Evolutionary conservation across 495 filamentous ascomycete species (phyloP).

Genomic region (Bathelium albidoporum): DNA sequence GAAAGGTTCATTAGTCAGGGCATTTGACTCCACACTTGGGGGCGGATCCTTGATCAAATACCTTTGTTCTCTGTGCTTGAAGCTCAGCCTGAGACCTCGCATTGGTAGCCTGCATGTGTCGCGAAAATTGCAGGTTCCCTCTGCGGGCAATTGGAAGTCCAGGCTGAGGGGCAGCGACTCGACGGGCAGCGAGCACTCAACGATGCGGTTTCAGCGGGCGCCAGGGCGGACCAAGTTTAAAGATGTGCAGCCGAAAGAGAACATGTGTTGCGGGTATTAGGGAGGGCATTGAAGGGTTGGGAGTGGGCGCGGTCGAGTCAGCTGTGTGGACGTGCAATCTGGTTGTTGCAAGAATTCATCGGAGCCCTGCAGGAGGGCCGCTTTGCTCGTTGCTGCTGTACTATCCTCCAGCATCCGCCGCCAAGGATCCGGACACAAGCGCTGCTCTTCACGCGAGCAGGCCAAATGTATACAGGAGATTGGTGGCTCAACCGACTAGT

Average conservation of each 20-base stretch:
- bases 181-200: not conserved
- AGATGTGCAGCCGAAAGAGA: not conserved
- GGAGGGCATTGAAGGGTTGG: not conserved
- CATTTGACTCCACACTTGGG: constrained; percentile 5
- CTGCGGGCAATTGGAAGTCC: constrained; percentile 44
- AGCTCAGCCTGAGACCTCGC: constrained; percentile 70
- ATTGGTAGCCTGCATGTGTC: constrained; percentile 28
- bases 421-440: not conserved
- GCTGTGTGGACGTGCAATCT: constrained; percentile 1
- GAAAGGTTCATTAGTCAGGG: constrained; percentile 17
- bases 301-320: not conserved
- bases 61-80: constrained; percentile 90
- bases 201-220: not conserved
- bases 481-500: not conserved
- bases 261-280: not conserved
- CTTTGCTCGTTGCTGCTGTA: not conserved
- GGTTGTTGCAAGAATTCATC: not conserved
- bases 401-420: not conserved
- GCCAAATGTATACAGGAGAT: not conserved
- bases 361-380: not conserved
- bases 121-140: constrained; percentile 69
- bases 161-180: not conserved
- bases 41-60: constrained; percentile 25
- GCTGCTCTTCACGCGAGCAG: not conserved
- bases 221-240: not conserved